These are phyloP conservation scores for Mallotus japonicus DNA, from an alignment of 441 rosid species.

Conservation along the genomic window DNA sequence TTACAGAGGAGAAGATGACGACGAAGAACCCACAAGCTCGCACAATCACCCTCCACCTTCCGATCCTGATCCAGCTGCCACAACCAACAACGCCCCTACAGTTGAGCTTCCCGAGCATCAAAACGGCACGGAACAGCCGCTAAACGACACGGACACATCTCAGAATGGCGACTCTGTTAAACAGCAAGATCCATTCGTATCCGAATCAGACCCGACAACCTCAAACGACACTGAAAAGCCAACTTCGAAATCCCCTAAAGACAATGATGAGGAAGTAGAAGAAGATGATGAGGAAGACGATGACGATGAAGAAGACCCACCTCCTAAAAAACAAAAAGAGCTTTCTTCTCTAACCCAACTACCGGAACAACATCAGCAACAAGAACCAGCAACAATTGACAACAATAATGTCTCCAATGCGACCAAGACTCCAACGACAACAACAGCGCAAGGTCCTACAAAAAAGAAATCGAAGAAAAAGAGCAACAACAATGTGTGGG, in stretches of 20 bases:
- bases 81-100: not conserved
- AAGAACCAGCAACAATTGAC: conserved; percentile 22
- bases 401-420: conserved; percentile 4
- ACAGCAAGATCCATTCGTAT: conserved; percentile 20
- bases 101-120: conserved; percentile 4
- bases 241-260: conserved; percentile 25
- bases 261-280: conserved; percentile 42
- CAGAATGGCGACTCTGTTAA: conserved; percentile 9
- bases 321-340: conserved; percentile 65
- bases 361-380: conserved; percentile 17
- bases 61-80: not conserved
- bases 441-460: conserved; percentile 6
- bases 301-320: conserved; percentile 57
- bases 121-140: conserved; percentile 8
- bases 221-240: conserved; percentile 69
- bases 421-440: conserved; percentile 17
- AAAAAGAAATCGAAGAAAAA: conserved; percentile 88
- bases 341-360: conserved; percentile 28
- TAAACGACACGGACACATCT: conserved; percentile 19
- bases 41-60: not conserved
- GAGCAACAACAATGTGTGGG: conserved; percentile 76
- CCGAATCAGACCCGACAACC: conserved; percentile 60
- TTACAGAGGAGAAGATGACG: conserved; percentile 37
- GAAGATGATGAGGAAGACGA: conserved; percentile 38
- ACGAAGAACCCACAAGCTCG: not conserved